These are phyloP conservation scores for Amphirosellinia nigrospora DNA, from an alignment of 495 filamentous ascomycete genomes.

Conservation along the genomic window DNA sequence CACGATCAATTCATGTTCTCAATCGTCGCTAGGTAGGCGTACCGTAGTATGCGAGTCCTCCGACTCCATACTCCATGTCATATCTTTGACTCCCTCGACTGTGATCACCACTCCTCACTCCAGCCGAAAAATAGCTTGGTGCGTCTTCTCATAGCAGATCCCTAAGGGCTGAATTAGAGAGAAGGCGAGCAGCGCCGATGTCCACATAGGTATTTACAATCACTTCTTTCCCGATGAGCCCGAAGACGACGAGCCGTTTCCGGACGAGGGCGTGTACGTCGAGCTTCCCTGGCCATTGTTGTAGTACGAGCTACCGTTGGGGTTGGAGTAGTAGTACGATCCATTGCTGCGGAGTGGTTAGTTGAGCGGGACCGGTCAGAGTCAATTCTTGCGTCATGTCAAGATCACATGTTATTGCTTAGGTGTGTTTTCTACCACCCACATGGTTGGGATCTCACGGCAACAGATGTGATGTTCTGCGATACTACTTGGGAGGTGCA, in stretches of 20 bases:
- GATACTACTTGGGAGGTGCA: conserved; percentile 17
- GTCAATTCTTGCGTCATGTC: background rate
- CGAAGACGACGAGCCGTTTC: conserved; percentile 31
- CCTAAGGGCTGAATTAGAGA: too few species aligned
- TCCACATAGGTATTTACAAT: too few species aligned
- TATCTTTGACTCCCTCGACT: background rate
- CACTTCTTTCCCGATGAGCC: conserved; percentile 26
- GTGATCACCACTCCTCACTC: background rate
- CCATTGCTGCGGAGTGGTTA: conserved; percentile 47
- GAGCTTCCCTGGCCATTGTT: conserved; percentile 51
- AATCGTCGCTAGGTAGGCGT: background rate
- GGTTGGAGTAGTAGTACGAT: conserved; percentile 67
- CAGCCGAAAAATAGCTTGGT: too few species aligned
- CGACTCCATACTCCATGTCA: too few species aligned
- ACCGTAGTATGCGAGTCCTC: too few species aligned
- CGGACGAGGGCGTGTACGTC: conserved; percentile 50
- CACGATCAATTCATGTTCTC: background rate
- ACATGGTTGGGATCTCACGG: background rate
- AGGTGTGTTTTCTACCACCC: too few species aligned
- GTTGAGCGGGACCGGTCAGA: background rate
- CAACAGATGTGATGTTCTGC: too few species aligned
- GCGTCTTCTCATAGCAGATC: background rate
- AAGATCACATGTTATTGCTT: background rate
- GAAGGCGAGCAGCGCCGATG: background rate
- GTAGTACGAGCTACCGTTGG: conserved; percentile 56